Conservation (phyloP, 257 asterid genomes). For the Handroanthus guayacan region DNA sequence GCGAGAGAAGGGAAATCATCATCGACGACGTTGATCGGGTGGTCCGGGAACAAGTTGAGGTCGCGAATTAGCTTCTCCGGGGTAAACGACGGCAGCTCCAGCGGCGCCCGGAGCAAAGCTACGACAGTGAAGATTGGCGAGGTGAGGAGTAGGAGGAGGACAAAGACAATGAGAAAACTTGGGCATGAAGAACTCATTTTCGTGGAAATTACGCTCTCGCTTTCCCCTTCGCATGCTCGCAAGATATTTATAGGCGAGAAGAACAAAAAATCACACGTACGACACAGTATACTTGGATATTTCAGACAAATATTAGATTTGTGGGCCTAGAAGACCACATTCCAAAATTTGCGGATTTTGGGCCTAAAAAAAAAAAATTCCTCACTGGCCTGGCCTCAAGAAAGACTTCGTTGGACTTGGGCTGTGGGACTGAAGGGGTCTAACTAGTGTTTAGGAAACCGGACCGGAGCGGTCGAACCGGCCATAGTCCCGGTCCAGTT, state of each 20-base stretch:
- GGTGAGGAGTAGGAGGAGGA: conserved; percentile 37
- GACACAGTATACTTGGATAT: too few species aligned
- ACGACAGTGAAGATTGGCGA: conserved; percentile 43
- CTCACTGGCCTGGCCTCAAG: too few species aligned
- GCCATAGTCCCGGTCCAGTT: too few species aligned
- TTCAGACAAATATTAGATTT: too few species aligned
- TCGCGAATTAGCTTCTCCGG: conserved; percentile 70
- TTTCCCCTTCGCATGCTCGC: background rate
- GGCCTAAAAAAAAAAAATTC: too few species aligned
- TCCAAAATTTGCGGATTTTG: too few species aligned
- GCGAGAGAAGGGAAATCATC: conserved; percentile 35
- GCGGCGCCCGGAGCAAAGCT: conserved; percentile 62
- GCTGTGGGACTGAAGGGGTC: too few species aligned
- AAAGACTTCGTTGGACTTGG: too few species aligned
- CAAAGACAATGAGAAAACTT: conserved; percentile 37
- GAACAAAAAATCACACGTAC: background rate
- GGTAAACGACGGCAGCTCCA: conserved; percentile 45
- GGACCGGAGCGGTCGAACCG: too few species aligned
- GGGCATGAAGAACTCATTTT: conserved; percentile 48
- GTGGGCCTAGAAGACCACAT: too few species aligned
- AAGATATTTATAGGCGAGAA: conserved; percentile 17
- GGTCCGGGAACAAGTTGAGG: conserved; percentile 77
- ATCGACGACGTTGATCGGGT: conserved; percentile 57
- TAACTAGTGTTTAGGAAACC: too few species aligned
- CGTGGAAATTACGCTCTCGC: conserved; percentile 25